Base-by-base conservation (phyloP, 495 filamentous ascomycete species). In the Lophium mytilinum region DNA sequence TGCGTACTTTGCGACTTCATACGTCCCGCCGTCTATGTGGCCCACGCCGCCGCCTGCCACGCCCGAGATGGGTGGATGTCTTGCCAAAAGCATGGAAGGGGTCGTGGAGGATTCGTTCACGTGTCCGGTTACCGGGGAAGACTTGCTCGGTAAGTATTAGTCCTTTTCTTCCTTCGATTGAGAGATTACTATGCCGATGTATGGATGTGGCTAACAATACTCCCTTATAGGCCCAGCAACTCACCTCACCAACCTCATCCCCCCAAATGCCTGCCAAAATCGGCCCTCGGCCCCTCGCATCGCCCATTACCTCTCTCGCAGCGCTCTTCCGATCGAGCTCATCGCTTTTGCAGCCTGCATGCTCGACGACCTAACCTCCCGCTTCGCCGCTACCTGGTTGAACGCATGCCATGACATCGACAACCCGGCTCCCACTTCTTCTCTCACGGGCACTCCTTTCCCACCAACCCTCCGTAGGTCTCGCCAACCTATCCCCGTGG, bases 21-120 rank as follows among this genome's bases (percentile, higher is more conserved):
- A 81, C 66, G 75, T 75, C 40, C 80, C 80, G 10, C 67, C 82
- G 39, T 83, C 80, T 1, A 78, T 76, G 58, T 72, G 82, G 34
- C 80, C 80, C 15, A 83, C 80, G 9, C 80, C 80, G 35, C 80
- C 80, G 17, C 73, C 70, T 9, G 80, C 77, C 40, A 43, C 14
- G 18, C 40, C n/a, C 40, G 40, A 19, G 36, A 52, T 15, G 37
- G 18, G 21, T 11, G 37, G 40, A 43, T 3, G 40, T 30, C 24
- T 30, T 30, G 2, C 24, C 24, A 30, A 30, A 30, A 30, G 24
- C 24, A 30, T 43, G 24, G 24, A 30, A 6, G 24, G 24, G 6
- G 24, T 30, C 24, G 24, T 30, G 6, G 24, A 30, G 24, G 24
- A 30, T 30, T 30, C 24, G 24, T 30, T 30, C 24, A 30, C 24